A percentile compares a stretch with the other conserved stretches of the same genome.
Evolutionary conservation across 2,329 filamentous ascomycete species (phyloP).

Genomic region (Xylariaceae sp.): DNA sequence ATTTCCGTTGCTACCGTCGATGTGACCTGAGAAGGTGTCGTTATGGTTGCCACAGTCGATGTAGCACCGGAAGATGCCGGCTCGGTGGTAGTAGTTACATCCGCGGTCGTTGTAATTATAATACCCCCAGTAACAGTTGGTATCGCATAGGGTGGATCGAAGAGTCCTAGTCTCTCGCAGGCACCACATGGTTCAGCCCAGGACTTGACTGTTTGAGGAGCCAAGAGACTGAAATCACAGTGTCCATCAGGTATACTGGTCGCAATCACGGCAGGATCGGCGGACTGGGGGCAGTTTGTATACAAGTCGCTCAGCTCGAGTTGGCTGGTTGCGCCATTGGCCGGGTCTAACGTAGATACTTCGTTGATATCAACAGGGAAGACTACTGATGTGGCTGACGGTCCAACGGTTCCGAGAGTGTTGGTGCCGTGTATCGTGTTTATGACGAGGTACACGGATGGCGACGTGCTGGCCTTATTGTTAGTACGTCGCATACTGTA

Average conservation of each 20-base stretch:
- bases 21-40: background rate
- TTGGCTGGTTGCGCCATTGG: slow-evolving; percentile 23
- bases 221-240: slow-evolving; percentile 36
- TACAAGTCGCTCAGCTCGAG: slow-evolving; percentile 35
- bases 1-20: background rate
- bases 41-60: slow-evolving; percentile 7
- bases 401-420: slow-evolving; percentile 28
- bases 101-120: slow-evolving; percentile 13
- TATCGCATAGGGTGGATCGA: slow-evolving; percentile 40
- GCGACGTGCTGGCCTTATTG: slow-evolving; percentile 33
- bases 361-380: slow-evolving; percentile 33
- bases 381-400: slow-evolving; percentile 30
- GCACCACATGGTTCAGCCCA: slow-evolving; percentile 37
- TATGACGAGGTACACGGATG: slow-evolving; percentile 39
- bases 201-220: slow-evolving; percentile 28
- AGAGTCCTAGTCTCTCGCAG: slow-evolving; percentile 37
- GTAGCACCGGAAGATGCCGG: slow-evolving; percentile 11
- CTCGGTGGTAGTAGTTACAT: slow-evolving; percentile 2
- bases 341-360: slow-evolving; percentile 35
- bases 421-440: slow-evolving; percentile 36
- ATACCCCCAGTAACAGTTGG: slow-evolving; percentile 32
- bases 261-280: slow-evolving; percentile 27
- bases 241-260: slow-evolving; percentile 28
- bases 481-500: background rate
- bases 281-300: slow-evolving; percentile 33